A percentile compares a stretch with the other conserved stretches of the same genome.
Evolutionary conservation across 495 filamentous ascomycete species (phyloP).

Genomic region (Hypoxylon perforatum): DNA sequence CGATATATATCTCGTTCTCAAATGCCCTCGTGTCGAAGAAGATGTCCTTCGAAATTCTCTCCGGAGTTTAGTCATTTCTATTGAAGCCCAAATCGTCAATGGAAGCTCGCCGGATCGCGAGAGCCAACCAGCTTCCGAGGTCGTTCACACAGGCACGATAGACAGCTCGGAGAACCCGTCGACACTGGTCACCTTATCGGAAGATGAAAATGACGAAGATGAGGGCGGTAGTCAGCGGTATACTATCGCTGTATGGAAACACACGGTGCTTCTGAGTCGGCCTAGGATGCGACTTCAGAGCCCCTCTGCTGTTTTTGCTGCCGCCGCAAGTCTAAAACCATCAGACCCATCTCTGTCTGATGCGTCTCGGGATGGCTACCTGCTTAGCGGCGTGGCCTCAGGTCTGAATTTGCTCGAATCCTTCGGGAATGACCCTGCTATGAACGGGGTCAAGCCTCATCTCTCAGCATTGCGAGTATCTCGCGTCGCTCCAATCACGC

Average conservation of each 20-base stretch:
- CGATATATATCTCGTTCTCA: constrained; percentile 76
- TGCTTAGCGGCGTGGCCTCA: constrained; percentile 77
- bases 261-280: constrained; percentile 78
- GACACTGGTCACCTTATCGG: constrained; percentile 60
- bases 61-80: constrained; percentile 69
- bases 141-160: constrained; percentile 72
- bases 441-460: constrained; percentile 73
- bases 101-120: constrained; percentile 58
- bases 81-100: constrained; percentile 79
- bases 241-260: constrained; percentile 83
- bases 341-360: constrained; percentile 61
- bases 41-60: constrained; percentile 68
- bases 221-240: constrained; percentile 51
- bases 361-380: constrained; percentile 73
- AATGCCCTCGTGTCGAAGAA: constrained; percentile 72
- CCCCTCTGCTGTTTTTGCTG: constrained; percentile 79
- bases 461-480: constrained; percentile 84
- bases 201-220: constrained; percentile 50
- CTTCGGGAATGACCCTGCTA: constrained; percentile 73
- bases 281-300: constrained; percentile 82
- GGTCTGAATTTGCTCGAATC: constrained; percentile 86
- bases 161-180: constrained; percentile 70
- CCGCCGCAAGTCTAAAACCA: constrained; percentile 74
- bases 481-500: constrained; percentile 72
- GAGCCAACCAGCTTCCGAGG: constrained; percentile 66